Conservation (phyloP, 2,329 filamentous ascomycete genomes). For the Penicillium sp. region DNA sequence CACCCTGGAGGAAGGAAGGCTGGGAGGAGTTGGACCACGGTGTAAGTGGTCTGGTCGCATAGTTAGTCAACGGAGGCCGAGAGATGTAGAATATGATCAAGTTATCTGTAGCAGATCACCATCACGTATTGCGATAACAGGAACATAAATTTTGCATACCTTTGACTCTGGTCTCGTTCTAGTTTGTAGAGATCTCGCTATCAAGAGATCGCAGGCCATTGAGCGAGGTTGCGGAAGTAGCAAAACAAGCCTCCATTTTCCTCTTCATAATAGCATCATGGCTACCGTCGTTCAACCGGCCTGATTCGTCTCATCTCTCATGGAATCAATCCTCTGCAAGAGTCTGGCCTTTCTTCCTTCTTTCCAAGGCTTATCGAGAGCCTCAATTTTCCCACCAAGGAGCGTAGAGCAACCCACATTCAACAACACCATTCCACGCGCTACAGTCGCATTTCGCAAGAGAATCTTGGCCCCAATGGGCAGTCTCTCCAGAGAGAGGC, state of each 20-base stretch:
- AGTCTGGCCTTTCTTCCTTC: slow-evolving; percentile 71
- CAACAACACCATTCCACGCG: slow-evolving; percentile 79
- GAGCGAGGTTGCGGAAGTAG: not conserved
- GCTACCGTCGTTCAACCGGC: not conserved
- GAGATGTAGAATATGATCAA: not conserved
- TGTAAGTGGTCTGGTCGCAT: slow-evolving; percentile 29
- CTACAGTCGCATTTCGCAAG: slow-evolving; percentile 64
- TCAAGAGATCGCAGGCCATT: not conserved
- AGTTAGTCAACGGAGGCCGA: not conserved
- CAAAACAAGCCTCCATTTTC: not conserved
- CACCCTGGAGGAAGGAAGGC: slow-evolving; percentile 72
- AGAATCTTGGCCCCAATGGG: slow-evolving; percentile 82
- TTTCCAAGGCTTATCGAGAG: slow-evolving; percentile 76
- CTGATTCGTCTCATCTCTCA: slow-evolving; percentile 17
- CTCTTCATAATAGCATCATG: not conserved
- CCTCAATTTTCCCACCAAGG: slow-evolving; percentile 85
- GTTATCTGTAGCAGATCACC: not conserved
- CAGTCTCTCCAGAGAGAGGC: slow-evolving; percentile 61
- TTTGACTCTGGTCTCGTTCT: not conserved
- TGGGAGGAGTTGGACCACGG: slow-evolving; percentile 59
- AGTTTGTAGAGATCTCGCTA: not conserved
- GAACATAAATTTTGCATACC: not conserved
- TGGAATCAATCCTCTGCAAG: slow-evolving; percentile 59
- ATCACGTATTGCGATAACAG: not conserved
- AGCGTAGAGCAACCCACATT: slow-evolving; percentile 69